phyloP scores from a whole-genome alignment of 768 basidiomycete species.

The Trametes cinnabarina region DNA sequence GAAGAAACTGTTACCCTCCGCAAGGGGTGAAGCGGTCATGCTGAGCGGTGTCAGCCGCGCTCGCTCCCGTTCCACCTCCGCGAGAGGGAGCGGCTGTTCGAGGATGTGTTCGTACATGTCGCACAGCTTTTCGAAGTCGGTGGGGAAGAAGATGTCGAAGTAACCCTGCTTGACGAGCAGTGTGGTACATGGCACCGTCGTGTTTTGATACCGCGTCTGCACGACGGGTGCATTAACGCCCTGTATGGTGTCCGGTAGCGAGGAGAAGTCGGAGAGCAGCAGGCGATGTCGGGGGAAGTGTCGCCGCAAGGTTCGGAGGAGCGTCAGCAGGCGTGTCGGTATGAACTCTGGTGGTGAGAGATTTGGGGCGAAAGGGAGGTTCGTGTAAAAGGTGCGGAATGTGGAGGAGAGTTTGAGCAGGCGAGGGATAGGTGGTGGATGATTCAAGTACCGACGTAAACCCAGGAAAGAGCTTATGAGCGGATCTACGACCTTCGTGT shows the following conservation, averaged over 20 bases:
- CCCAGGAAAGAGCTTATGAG: constrained; percentile 76
- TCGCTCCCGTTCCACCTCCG: constrained; percentile 27
- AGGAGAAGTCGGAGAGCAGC: constrained; percentile 89
- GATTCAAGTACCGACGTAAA: constrained; percentile 58
- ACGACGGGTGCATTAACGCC: constrained; percentile 86
- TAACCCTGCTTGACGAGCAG: constrained; percentile 92
- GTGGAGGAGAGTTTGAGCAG: constrained; percentile 51
- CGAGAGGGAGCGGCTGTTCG: constrained; percentile 44
- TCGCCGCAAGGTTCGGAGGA: constrained; percentile 77
- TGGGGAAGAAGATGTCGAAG: constrained; percentile 99
- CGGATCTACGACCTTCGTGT: constrained; percentile 81
- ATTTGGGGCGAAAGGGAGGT: constrained; percentile 88
- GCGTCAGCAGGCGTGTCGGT: constrained; percentile 84
- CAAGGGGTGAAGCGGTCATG: constrained; percentile 46
- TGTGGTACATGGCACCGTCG: constrained; percentile 86
- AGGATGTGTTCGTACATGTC: constrained; percentile 91
- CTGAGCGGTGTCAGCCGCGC: constrained; percentile 53
- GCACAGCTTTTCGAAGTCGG: constrained; percentile 76
- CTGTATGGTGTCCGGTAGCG: constrained; percentile 80
- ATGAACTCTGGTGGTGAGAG: constrained; percentile 85
- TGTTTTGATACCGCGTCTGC: constrained; percentile 84
- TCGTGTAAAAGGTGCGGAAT: constrained; percentile 62
- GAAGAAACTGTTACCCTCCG: constrained; percentile 66
- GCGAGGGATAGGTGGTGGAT: constrained; percentile 55
- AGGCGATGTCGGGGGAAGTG: constrained; percentile 93